Evolutionary conservation across 768 basidiomycete genomes (phyloP).

Genomic region (Rhodotorula diobovata): DNA sequence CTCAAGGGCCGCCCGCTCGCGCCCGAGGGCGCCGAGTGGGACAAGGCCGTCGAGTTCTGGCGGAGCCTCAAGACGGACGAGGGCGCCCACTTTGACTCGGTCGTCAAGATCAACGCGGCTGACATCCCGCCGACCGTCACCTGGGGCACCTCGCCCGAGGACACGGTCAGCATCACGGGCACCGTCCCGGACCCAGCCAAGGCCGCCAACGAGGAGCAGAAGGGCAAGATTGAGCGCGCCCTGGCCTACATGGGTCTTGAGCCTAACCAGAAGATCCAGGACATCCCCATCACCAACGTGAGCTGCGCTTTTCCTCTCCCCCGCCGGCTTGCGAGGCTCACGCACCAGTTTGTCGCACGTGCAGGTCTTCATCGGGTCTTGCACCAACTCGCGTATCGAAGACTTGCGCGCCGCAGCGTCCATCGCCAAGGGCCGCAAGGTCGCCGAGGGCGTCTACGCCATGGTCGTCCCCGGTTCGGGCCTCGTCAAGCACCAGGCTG

Average conservation of each 20-base stretch:
- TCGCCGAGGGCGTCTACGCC: constrained; percentile 68
- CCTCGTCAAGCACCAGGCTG: constrained; percentile 81
- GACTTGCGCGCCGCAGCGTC: constrained; percentile 81
- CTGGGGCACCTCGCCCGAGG: constrained; percentile 90
- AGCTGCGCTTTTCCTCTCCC: background rate
- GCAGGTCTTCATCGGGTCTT: constrained; percentile 80
- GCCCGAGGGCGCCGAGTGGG: constrained; percentile 76
- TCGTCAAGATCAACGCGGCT: constrained; percentile 70
- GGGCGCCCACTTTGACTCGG: constrained; percentile 76
- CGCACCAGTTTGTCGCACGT: background rate
- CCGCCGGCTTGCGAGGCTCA: background rate
- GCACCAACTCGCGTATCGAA: constrained; percentile 90
- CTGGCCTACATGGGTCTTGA: constrained; percentile 81
- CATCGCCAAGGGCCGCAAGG: constrained; percentile 67
- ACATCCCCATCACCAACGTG: constrained; percentile 70
- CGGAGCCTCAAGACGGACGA: constrained; percentile 67
- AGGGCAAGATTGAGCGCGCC: constrained; percentile 66
- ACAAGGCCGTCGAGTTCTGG: constrained; percentile 80
- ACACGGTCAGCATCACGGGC: constrained; percentile 76
- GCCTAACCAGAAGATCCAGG: constrained; percentile 71
- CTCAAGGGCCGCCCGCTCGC: constrained; percentile 73
- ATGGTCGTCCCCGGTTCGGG: constrained; percentile 93
- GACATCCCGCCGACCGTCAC: constrained; percentile 86
- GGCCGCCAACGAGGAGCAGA: constrained; percentile 63
- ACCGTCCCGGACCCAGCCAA: constrained; percentile 68